A percentile compares a stretch with the other conserved stretches of the same genome.
Conservation (phyloP, 306 rosid genomes). For the Astragalus membranaceus region DNA sequence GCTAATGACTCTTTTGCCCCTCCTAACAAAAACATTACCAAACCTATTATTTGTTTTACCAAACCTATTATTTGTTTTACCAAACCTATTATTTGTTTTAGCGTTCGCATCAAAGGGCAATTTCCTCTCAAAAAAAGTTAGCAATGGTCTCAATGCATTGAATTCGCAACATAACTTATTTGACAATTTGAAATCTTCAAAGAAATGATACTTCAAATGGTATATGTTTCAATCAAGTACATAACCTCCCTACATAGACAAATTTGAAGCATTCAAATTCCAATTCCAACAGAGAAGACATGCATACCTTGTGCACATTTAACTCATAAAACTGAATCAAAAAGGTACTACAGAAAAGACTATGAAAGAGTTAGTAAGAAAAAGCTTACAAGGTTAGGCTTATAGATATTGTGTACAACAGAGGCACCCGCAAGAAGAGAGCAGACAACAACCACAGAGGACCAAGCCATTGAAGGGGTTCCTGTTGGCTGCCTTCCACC, state of each 20-base stretch:
- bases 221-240: constrained; percentile 12
- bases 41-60: too few relatives aligned
- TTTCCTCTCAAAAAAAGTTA: background rate
- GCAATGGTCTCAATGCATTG: background rate
- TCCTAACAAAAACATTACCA: too few relatives aligned
- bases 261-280: background rate
- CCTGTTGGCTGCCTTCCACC: constrained; percentile 42
- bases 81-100: too few relatives aligned
- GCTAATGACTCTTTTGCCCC: too few relatives aligned
- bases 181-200: background rate
- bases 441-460: constrained; percentile 31
- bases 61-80: too few relatives aligned
- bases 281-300: background rate
- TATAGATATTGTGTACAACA: constrained; percentile 40
- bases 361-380: background rate
- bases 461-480: constrained; percentile 39
- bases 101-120: too few relatives aligned
- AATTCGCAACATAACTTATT: background rate
- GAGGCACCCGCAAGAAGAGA: constrained; percentile 46
- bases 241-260: background rate
- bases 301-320: background rate
- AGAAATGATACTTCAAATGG: background rate
- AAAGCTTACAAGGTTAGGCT: constrained; percentile 41
- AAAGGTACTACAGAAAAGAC: background rate
- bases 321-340: background rate